A percentile compares a stretch with the other conserved stretches of the same genome.
Conservation (phyloP, 192 early-diverging fungal species). For the Mycoemilia scoparia region DNA sequence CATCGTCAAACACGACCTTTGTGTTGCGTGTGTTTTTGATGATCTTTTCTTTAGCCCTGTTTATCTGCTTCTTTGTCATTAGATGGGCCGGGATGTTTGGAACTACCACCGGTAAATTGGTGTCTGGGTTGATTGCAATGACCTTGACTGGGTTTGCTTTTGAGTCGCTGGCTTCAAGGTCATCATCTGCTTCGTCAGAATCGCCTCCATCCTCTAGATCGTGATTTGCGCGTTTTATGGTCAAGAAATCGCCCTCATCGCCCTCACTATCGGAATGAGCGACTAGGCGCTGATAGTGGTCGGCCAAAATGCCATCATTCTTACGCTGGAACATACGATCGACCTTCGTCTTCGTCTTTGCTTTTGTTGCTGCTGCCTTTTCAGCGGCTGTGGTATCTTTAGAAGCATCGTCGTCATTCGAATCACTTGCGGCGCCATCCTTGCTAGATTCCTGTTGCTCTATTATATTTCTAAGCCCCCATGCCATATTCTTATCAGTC, state of each 20-base stretch:
- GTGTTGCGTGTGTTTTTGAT: constrained; percentile 51
- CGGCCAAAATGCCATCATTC: constrained; percentile 77
- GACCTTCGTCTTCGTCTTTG: constrained; percentile 51
- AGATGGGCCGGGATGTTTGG: constrained; percentile 23
- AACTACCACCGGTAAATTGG: constrained; percentile 14
- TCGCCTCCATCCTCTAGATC: constrained; percentile 37
- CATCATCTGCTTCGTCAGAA: constrained; percentile 15
- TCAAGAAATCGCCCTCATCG: constrained; percentile 67
- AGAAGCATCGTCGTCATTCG: constrained; percentile 18
- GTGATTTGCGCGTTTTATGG: constrained; percentile 67
- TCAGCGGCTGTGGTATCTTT: constrained; percentile 9
- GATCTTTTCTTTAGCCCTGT: constrained; percentile 44
- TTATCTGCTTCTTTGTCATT: constrained; percentile 25
- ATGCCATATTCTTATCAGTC: constrained; percentile 49
- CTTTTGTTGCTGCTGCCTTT: too few relatives aligned
- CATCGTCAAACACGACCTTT: constrained; percentile 84
- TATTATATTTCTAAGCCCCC: constrained; percentile 29
- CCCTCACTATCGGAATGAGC: constrained; percentile 35
- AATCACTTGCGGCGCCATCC: constrained; percentile 8
- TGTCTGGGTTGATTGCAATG: constrained; percentile 14
- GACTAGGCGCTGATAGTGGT: constrained; percentile 76
- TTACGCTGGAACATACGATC: constrained; percentile 87
- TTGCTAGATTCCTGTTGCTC: constrained; percentile 18
- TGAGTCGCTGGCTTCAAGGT: constrained; percentile 17
- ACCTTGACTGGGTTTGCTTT: constrained; percentile 30